A percentile compares a stretch with the other conserved stretches of the same genome.
Evolutionary conservation across 352 stramenopile genomes (phyloP).

Genomic region (Phytophthora multivora): DNA sequence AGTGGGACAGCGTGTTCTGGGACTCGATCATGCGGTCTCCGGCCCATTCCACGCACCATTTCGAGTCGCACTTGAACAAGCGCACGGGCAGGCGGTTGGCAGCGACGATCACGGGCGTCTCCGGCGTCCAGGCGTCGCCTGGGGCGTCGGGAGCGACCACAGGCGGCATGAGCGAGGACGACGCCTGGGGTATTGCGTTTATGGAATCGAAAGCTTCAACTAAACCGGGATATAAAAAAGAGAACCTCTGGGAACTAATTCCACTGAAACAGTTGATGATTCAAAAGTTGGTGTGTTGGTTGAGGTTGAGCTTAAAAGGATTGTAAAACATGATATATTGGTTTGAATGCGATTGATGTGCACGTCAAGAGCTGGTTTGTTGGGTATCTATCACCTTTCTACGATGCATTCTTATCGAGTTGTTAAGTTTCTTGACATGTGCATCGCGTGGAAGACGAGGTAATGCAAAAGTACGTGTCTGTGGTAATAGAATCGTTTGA

Average conservation of each 20-base stretch:
- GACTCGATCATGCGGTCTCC: constrained; percentile 79
- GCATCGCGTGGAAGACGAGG: background rate
- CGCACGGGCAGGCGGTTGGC: constrained; percentile 71
- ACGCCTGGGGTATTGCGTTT: constrained; percentile 2
- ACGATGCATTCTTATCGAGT: too few relatives aligned
- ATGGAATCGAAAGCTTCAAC: constrained; percentile 5
- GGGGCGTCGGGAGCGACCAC: background rate
- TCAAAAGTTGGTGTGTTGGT: too few relatives aligned
- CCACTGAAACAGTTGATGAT: too few relatives aligned
- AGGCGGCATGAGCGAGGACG: constrained; percentile 7
- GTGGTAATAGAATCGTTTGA: background rate
- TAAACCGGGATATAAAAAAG: background rate
- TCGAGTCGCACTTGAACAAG: constrained; percentile 29
- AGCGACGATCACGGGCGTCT: constrained; percentile 75
- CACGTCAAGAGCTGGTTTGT: background rate
- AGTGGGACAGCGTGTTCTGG: constrained; percentile 75
- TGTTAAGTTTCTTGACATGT: background rate
- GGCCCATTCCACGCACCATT: constrained; percentile 71
- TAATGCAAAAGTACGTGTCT: too few relatives aligned
- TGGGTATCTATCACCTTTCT: background rate
- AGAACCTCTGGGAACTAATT: background rate
- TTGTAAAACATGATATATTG: background rate
- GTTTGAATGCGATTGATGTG: background rate
- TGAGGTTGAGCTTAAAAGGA: too few relatives aligned
- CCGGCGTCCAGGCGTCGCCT: constrained; percentile 51